Base-by-base conservation (phyloP, 2,329 filamentous ascomycete genomes). In the Xylaria sp. region DNA sequence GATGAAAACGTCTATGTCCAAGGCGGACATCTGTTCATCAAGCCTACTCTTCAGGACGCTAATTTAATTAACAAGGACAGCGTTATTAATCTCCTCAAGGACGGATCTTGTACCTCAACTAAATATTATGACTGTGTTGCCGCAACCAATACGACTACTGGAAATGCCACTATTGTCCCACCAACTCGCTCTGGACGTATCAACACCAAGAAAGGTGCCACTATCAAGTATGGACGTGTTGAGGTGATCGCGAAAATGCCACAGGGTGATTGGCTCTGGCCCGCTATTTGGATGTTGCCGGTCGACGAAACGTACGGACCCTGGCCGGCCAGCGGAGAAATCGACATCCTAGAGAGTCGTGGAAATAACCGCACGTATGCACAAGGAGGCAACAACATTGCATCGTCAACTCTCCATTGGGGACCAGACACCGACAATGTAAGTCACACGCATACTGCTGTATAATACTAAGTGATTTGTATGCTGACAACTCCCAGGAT, bases 251-350 rank as follows among this genome's bases (percentile, higher is more conserved):
- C 93, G 30, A 90, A 90, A 80, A 82, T 96, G 32, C 92, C 93
- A 4, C 79, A 83, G 56, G 93, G 93, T 62, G 93, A 96, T 81
- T 96, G 93, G 93, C 85, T 97, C 11, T 96, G 93, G 93, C 93
- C 93, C 1, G 92, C 92, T n/a, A 95, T 97, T 75, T 94, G 92
- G 92, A 92, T 97, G 91, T 84, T 96, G 83, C 93, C 93, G 1
- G 88, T 88, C 55, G 84, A 90, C 51, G 85, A 89, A 62, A 89
- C 83, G 0, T 97, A 96, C 77, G 93, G 93, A 0, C 75, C 85
- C 0, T 97, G 93, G 93, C 93, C 93, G 1, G 81, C 83, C 7
- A 94, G 92, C 8, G 93, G 93, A 54, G 93, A 96, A 80, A 96
- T 97, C 60, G 93, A 97, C 78, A 92, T 97, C 63, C 83, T 89